These are phyloP conservation scores for Neohortaea acidophila DNA, from an alignment of 495 filamentous ascomycete species.

Conservation along the genomic window DNA sequence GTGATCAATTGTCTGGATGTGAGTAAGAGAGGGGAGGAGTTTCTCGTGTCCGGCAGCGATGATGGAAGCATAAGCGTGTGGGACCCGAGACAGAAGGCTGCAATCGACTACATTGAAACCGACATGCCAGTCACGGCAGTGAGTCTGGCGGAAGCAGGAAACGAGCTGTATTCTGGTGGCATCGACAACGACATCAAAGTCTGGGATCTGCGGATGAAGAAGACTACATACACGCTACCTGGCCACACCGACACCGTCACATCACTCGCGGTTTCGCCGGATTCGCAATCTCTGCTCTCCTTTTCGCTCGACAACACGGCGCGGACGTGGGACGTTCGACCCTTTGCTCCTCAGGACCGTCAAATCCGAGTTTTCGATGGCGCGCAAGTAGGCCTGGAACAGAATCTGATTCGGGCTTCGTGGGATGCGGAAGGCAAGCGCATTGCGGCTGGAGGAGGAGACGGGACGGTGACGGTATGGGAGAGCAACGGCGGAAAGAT, in stretches of 20 bases:
- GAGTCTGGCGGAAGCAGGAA: slow-evolving; percentile 78
- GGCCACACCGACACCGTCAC: slow-evolving; percentile 90
- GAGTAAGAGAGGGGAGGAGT: slow-evolving; percentile 72
- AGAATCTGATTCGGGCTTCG: slow-evolving; percentile 79
- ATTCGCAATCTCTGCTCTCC: slow-evolving; percentile 77
- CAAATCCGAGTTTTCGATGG: slow-evolving; percentile 78
- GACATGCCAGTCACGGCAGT: slow-evolving; percentile 88
- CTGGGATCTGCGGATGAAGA: slow-evolving; percentile 89
- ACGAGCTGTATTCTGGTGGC: slow-evolving; percentile 86
- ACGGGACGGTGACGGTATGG: slow-evolving; percentile 85
- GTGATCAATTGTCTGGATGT: slow-evolving; percentile 82
- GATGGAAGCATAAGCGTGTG: slow-evolving; percentile 89
- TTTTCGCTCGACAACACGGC: slow-evolving; percentile 89
- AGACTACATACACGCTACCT: slow-evolving; percentile 67
- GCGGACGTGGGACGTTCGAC: slow-evolving; percentile 88
- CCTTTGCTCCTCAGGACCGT: slow-evolving; percentile 78
- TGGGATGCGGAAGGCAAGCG: slow-evolving; percentile 80
- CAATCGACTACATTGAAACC: slow-evolving; percentile 73
- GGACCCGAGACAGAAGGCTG: slow-evolving; percentile 87
- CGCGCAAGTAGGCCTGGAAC: slow-evolving; percentile 71
- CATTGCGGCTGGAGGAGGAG: slow-evolving; percentile 79
- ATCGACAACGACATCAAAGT: slow-evolving; percentile 97
- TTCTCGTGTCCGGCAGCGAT: slow-evolving; percentile 77
- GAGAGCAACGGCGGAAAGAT: slow-evolving; percentile 67
- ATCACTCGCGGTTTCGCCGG: slow-evolving; percentile 75